These are phyloP conservation scores for Blumeria hordei DNA, from an alignment of 2,329 filamentous ascomycete species.

Conservation along the genomic window DNA sequence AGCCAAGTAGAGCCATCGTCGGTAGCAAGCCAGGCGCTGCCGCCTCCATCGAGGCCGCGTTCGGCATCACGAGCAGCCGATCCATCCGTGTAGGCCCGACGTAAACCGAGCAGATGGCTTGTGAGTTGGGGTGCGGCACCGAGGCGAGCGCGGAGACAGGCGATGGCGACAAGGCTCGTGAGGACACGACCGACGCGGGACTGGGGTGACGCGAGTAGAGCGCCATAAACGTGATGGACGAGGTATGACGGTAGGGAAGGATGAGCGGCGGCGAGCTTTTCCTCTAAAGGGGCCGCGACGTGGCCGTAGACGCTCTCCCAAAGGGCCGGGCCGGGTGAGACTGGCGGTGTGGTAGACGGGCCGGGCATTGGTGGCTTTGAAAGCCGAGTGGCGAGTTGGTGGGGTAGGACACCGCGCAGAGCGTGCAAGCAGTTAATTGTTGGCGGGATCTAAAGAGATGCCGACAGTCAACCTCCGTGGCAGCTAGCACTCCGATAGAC, in stretches of 20 bases:
- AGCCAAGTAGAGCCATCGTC: slow-evolving; percentile 43
- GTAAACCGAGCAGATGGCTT: slow-evolving; percentile 57
- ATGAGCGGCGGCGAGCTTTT: slow-evolving; percentile 49
- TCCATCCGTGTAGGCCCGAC: slow-evolving; percentile 52
- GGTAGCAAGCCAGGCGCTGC: slow-evolving; percentile 29
- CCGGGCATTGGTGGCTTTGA: too few species aligned
- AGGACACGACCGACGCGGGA: slow-evolving; percentile 41
- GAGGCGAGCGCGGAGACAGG: slow-evolving; percentile 54
- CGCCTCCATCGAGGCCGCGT: slow-evolving; percentile 23
- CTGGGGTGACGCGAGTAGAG: slow-evolving; percentile 44
- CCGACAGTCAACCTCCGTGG: too few species aligned
- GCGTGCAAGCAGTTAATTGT: too few species aligned
- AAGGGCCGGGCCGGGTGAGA: slow-evolving; percentile 34
- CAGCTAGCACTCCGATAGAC: too few species aligned
- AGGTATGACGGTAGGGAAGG: slow-evolving; percentile 68
- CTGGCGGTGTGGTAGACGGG: slow-evolving; percentile 4
- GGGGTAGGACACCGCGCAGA: too few species aligned
- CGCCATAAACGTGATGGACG: slow-evolving; percentile 48
- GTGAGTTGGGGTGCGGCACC: slow-evolving; percentile 65
- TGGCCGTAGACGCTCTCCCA: slow-evolving; percentile 62
- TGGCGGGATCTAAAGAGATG: too few species aligned
- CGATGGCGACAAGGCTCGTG: slow-evolving; percentile 49
- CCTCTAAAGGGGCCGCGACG: slow-evolving; percentile 45
- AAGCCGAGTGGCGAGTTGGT: too few species aligned
- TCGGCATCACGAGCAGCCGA: slow-evolving; percentile 23